Base-by-base conservation (phyloP, 306 rosid species). In the Malus sylvestris region DNA sequence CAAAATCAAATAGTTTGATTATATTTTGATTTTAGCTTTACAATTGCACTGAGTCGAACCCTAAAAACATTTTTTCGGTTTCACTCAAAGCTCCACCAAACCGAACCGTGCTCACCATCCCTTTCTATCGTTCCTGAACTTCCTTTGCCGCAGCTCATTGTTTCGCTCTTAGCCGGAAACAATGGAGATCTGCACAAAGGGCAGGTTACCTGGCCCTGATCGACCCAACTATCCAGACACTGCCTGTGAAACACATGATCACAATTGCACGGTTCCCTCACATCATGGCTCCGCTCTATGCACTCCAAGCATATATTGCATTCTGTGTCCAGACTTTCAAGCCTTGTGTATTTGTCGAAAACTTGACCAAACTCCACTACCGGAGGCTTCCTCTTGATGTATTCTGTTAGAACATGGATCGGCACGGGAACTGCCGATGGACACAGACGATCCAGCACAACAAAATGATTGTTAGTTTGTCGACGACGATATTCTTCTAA, bases 141-240 rank as follows among this genome's bases (percentile, higher is more conserved):
- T 64, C 25, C 79, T 51, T 10, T 3, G 2, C 42, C 10, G 16
- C 10, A 77, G 63, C 42, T 61, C 4, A 35, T 49, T 3, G 44
- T 55, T 2, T 38, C 16, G 19, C 14, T 49, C 4, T 32, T 25
- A 29, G 66, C 40, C 8, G 77, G 66, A 8, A 80, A 46, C 33
- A 84, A 35, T 64, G 80, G 10, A 10, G 83, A 25, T 81, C 87
- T 81, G 66, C 87, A 84, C 33, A 84, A 30, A 71, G 78, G 85
- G 74, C 87, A 84, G 42, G 70, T 70, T 18, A 84, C 51, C 20
- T 60, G 81, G 67, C 70, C 62, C 33, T 81, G 78, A 16, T 78
- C 74, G 1, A 81, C 71, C 87, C 87, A 84, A 33, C 60, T 27
- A 42, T 81, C 83, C 20, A 78, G 69, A 53, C 85, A 84, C 27